Percentiles rank a stretch among this genome's conserved stretches.
phyloP scores from a whole-genome alignment of 2,329 filamentous ascomycete genomes.

The Apiospora phragmitis region DNA sequence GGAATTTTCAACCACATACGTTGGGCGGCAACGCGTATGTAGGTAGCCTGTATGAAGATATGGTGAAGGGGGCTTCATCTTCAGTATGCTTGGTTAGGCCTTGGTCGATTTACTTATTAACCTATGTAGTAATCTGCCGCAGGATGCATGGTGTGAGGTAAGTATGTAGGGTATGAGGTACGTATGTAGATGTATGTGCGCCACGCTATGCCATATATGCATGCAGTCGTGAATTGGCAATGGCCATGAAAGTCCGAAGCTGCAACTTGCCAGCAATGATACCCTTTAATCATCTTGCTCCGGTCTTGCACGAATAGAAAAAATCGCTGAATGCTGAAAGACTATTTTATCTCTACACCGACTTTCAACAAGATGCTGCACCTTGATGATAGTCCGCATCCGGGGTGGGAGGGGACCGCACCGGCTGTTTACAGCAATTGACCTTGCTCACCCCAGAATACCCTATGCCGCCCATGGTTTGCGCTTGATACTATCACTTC shows the following conservation, averaged over 20 bases:
- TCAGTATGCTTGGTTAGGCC: not conserved
- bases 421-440: not conserved
- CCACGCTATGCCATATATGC: not conserved
- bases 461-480: not conserved
- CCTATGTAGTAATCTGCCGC: conserved; percentile 3
- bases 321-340: not conserved
- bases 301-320: not conserved
- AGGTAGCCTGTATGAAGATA: not conserved
- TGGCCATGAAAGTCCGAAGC: not conserved
- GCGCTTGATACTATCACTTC: not conserved
- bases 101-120: not conserved
- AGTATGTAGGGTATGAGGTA: too few species aligned
- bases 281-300: not conserved
- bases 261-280: not conserved
- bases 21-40: conserved; percentile 1
- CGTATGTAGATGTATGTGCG: not conserved
- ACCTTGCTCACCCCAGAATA: conserved; percentile 1
- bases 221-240: not conserved
- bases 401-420: not conserved
- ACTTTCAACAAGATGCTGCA: not conserved
- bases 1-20: not conserved
- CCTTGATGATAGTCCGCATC: not conserved
- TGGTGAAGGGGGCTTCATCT: not conserved
- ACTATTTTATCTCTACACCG: not conserved
- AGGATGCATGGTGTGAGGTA: not conserved